Conservation (phyloP, 2,329 filamentous ascomycete species). For the Trichoderma harzianum region DNA sequence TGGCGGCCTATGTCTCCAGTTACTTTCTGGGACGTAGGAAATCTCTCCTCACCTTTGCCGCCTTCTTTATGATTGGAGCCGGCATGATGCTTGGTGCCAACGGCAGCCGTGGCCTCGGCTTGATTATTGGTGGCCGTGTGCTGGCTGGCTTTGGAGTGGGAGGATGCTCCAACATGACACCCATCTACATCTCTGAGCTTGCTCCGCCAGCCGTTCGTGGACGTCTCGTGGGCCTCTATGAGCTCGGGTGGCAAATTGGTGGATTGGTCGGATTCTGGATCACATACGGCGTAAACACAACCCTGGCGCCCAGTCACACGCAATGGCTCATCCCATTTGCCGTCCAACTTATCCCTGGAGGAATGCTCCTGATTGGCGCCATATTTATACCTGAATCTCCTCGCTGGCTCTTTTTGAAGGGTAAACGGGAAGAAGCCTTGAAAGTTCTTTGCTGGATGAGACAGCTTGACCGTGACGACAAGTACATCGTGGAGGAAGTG, state of each 20-base stretch:
- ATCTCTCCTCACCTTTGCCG: not conserved
- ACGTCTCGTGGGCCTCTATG: slow-evolving; percentile 9
- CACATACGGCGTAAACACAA: slow-evolving; percentile 9
- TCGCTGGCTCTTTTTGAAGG: slow-evolving; percentile 13
- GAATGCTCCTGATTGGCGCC: slow-evolving; percentile 3
- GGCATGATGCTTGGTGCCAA: slow-evolving; percentile 10
- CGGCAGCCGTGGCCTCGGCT: slow-evolving; percentile 3
- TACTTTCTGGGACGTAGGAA: slow-evolving; percentile 11
- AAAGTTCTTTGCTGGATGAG: slow-evolving; percentile 14
- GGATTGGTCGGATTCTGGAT: slow-evolving; percentile 13
- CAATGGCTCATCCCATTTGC: slow-evolving; percentile 11
- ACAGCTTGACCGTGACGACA: not conserved
- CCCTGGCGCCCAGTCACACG: not conserved
- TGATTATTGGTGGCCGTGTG: slow-evolving; percentile 8
- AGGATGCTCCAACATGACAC: slow-evolving; percentile 13
- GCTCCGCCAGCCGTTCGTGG: slow-evolving; percentile 12
- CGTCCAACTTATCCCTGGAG: slow-evolving; percentile 9
- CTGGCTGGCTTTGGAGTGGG: slow-evolving; percentile 6
- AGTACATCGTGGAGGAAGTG: slow-evolving; percentile 12
- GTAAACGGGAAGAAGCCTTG: slow-evolving; percentile 1
- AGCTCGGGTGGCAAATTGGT: slow-evolving; percentile 10
- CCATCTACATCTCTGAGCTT: slow-evolving; percentile 13
- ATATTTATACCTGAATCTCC: slow-evolving; percentile 8
- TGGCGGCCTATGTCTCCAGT: slow-evolving; percentile 10
- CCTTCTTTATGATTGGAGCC: slow-evolving; percentile 6